A percentile compares a stretch with the other conserved stretches of the same genome.
Evolutionary conservation across 345 rosid genomes (phyloP).

Genomic region (Eucalyptus pauciflora): DNA sequence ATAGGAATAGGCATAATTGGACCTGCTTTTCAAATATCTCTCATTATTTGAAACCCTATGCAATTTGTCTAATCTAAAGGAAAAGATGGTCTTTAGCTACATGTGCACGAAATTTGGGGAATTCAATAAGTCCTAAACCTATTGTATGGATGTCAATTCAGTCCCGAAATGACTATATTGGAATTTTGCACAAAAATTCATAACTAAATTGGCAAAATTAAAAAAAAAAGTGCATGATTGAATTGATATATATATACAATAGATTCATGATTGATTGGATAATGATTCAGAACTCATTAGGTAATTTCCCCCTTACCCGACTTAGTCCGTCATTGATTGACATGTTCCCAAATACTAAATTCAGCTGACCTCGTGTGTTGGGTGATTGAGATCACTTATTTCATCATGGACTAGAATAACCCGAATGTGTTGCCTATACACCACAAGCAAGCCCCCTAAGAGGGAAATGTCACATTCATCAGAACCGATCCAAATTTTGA

Average conservation of each 20-base stretch:
- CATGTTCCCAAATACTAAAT: not conserved
- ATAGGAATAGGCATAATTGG: too few species aligned
- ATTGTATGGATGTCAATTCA: fast-evolving
- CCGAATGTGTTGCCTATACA: not conserved
- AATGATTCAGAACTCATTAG: too few species aligned
- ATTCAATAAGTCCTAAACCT: fast-evolving
- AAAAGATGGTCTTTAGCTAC: not conserved
- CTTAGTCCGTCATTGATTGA: not conserved
- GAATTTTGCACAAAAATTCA: not conserved
- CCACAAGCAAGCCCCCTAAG: not conserved
- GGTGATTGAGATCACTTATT: not conserved
- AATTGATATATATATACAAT: not conserved
- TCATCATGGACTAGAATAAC: not conserved
- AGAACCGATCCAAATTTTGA: not conserved
- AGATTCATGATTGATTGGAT: fast-evolving
- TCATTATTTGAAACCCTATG: not conserved
- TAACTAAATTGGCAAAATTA: not conserved
- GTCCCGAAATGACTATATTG: not conserved
- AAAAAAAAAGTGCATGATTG: not conserved
- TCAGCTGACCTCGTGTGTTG: not conserved
- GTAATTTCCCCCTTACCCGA: not conserved
- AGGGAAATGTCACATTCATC: not conserved
- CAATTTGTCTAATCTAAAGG: not conserved
- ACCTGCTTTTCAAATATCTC: too few species aligned
- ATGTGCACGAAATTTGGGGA: not conserved